Percentiles rank a stretch among this genome's conserved stretches.
These are phyloP conservation scores for Talaromyces sp. DNA, from an alignment of 2,329 filamentous ascomycete genomes.

Conservation along the genomic window DNA sequence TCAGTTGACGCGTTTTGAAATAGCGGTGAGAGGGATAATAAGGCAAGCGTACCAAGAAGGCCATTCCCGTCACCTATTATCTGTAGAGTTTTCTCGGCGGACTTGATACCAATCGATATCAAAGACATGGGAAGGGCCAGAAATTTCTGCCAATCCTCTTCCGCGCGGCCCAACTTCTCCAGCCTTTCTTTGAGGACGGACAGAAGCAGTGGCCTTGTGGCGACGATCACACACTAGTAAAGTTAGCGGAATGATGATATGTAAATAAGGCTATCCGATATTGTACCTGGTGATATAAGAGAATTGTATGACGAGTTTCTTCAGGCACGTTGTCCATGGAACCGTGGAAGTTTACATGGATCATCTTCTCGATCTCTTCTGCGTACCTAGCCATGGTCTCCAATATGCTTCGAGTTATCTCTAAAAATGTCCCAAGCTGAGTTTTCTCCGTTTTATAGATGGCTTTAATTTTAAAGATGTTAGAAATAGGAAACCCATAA, in stretches of 20 bases:
- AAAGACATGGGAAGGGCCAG: conserved; percentile 29
- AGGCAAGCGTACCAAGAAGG: conserved; percentile 26
- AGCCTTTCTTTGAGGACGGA: conserved; percentile 18
- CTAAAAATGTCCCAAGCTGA: conserved; percentile 29
- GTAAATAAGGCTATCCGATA: accelerated
- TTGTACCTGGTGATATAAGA: conserved; percentile 37
- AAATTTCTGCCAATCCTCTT: conserved; percentile 28
- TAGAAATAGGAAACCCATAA: background rate
- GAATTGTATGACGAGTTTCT: conserved; percentile 33
- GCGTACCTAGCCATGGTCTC: conserved; percentile 34
- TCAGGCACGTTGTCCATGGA: conserved; percentile 32
- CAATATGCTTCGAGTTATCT: conserved; percentile 31
- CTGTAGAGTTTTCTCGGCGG: conserved; percentile 35
- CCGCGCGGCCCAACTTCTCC: conserved; percentile 18
- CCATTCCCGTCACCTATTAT: conserved; percentile 33
- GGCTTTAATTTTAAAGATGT: conserved; percentile 16
- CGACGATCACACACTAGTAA: conserved; percentile 12
- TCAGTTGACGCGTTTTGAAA: background rate
- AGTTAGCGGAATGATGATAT: conserved; percentile 13
- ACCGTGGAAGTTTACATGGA: conserved; percentile 28
- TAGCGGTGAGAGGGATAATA: background rate
- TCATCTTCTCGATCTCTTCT: conserved; percentile 35
- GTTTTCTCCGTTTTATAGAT: conserved; percentile 34
- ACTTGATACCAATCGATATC: conserved; percentile 39
- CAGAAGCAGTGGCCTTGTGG: conserved; percentile 11